Percentiles rank a stretch among this genome's conserved stretches.
Conservation (phyloP, 1,284 basidiomycete species). For the Irpex sp. region DNA sequence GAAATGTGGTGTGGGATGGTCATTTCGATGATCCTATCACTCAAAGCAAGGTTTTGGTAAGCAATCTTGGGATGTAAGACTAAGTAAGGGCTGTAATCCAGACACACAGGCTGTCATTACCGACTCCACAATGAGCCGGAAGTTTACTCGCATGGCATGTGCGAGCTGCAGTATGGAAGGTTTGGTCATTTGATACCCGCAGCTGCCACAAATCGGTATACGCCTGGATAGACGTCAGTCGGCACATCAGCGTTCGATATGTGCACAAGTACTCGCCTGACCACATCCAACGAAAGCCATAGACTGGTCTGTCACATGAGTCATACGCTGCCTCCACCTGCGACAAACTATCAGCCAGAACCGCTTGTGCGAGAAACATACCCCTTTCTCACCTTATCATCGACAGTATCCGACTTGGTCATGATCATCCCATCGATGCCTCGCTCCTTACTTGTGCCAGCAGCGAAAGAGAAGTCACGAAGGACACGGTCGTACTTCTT, state of each 20-base stretch:
- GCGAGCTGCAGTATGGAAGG: too few species aligned
- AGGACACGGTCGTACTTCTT: constrained; percentile 92
- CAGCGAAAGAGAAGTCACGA: constrained; percentile 80
- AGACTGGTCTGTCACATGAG: constrained; percentile 94
- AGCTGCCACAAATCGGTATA: constrained; percentile 92
- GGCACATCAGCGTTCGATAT: not conserved
- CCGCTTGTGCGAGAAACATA: not conserved
- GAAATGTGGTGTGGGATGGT: too few species aligned
- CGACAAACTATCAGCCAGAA: not conserved
- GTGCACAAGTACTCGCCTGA: constrained; percentile 53
- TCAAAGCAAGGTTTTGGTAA: too few species aligned
- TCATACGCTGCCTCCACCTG: constrained; percentile 96
- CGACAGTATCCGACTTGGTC: constrained; percentile 97
- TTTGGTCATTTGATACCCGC: constrained; percentile 71
- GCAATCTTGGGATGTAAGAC: too few species aligned
- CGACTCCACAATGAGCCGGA: too few species aligned
- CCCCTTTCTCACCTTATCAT: constrained; percentile 69
- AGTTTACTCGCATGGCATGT: too few species aligned
- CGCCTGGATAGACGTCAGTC: constrained; percentile 48
- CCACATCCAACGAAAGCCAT: constrained; percentile 96
- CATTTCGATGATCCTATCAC: too few species aligned
- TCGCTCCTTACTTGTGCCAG: constrained; percentile 61
- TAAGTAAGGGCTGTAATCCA: too few species aligned
- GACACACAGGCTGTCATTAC: too few species aligned
- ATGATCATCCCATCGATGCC: constrained; percentile 97